Conservation (phyloP, 768 basidiomycete genomes). For the Crepidotus variabilis region DNA sequence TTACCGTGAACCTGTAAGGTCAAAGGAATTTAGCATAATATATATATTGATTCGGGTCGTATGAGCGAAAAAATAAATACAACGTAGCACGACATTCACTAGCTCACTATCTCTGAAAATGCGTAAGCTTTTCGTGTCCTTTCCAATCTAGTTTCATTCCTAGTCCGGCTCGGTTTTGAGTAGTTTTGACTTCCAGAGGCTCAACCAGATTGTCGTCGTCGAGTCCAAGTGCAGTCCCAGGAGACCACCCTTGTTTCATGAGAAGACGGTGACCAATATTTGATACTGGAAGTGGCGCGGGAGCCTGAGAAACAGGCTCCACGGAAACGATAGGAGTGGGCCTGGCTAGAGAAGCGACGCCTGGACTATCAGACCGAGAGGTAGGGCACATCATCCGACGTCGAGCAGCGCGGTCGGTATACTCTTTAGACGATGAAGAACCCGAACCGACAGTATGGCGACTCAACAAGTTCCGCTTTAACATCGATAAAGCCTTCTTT, state of each 20-base stretch:
- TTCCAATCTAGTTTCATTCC: constrained; percentile 30
- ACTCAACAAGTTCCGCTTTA: constrained; percentile 62
- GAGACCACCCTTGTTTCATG: constrained; percentile 74
- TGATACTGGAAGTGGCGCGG: constrained; percentile 45
- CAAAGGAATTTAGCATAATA: too few relatives aligned
- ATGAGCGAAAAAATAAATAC: too few relatives aligned
- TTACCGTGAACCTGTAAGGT: too few relatives aligned
- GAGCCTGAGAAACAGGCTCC: constrained; percentile 32
- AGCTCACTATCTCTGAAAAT: neutral
- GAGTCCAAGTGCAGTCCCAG: constrained; percentile 54
- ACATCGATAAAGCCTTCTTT: constrained; percentile 60
- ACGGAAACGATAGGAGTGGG: neutral
- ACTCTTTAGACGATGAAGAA: constrained; percentile 23
- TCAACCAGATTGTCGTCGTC: constrained; percentile 44
- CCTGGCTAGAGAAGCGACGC: constrained; percentile 29
- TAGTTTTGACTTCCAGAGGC: constrained; percentile 49
- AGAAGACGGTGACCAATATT: constrained; percentile 71
- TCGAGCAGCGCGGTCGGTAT: constrained; percentile 70
- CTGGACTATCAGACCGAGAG: constrained; percentile 51
- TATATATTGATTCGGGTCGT: too few relatives aligned
- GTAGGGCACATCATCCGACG: constrained; percentile 57
- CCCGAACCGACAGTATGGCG: constrained; percentile 31
- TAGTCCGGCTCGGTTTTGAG: constrained; percentile 47
- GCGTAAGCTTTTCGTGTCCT: constrained; percentile 18
- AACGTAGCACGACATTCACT: too few relatives aligned